Evolutionary conservation across 164 flowering plant genomes (phyloP), one percentile per base, ranked within the genome.

Genomic region (Vitis rupestris): DNA sequence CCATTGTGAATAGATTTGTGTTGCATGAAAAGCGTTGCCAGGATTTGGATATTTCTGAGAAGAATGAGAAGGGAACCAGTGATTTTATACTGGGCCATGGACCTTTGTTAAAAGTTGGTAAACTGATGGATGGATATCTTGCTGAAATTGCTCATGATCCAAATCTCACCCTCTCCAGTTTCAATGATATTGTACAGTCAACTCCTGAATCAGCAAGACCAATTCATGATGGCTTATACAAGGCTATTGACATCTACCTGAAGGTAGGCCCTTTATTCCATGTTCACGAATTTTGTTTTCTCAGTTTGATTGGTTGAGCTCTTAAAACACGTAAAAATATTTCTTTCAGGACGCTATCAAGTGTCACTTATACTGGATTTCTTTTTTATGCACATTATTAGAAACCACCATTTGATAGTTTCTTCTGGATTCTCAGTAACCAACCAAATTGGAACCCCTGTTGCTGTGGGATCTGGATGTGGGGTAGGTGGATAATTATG

Each of bases 161-260:
- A 1, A 85, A 87, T 72, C 83, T 93, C 16, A 16, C 80, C 1
- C 75, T 86, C 10, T 66, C 82, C 15, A 81, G 78, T 64, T 93
- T 91, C 65, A 59, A 83, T 50, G 81, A 78, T 8, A 75, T 93
- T 53, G 65, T 93, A n/a, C 79, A 74, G 76, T 73, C 79, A 8
- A 81, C 91, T 67, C 93, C 97, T 0, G 89, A 83, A 2, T 74
- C 81, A 3, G 93, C 91, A 10, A 82, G 98, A 72, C 90, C 94
- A 54, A 78, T 82, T 59, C 97, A 93, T 68, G 97, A 93, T 75
- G 85, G 86, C 15, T 68, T 91, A 65, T 93, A 93, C 79, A 82
- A 74, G 69, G 95, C 97, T 50, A 85, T 93, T 64, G 94, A 91
- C 76, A 78, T 79, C 31, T 91, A 86, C 81, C 72, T 93, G 60